Base-by-base conservation (phyloP, 805 yeast species). In the Candida ulmi region DNA sequence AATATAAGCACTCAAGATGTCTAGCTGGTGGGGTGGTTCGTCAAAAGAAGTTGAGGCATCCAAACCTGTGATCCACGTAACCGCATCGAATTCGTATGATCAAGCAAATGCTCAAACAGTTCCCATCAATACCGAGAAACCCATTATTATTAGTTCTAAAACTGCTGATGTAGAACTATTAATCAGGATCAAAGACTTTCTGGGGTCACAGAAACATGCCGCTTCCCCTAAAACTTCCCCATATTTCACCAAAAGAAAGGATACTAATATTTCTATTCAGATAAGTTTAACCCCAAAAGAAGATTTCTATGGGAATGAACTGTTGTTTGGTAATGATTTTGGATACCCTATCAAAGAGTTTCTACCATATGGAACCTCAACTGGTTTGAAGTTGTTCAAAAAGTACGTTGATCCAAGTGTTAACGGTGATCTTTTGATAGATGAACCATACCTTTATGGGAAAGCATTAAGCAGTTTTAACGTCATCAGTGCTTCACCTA, bases 291-390 rank as follows among this genome's bases (percentile, higher is more conserved):
- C 51, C 11, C 83, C 81, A 32, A 60, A 52, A 21, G 46, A 51
- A 11, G 40, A 43, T 17, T 59, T 79, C n/a, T 51, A 49, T 16
- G 85, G 83, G 3, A 65, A 72, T 31, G 67, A 69, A n/a, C 58
- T 82, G 30, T 42, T 76, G n/a, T 81, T 77, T 61, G 88, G 88
- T 1, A 82, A 82, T 52, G 88, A 82, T 50, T 78, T 79, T 53
- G 74, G 70, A 9, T 54, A 63, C n/a, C 80, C 85, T 0, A 71
- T 82, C 25, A 61, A 69, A 25, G 78, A 78, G 35, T 66, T 66
- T 39, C 66, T 82, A 11, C 88, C 88, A 3, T 65, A 65, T 54
- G 77, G 78, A 5, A 63, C 68, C 23, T 65, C 76, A 5, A 57
- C 75, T 2, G 87, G 84, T 0, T 62, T 77, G 46, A 68, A 69